Percentiles rank a stretch among this genome's conserved stretches.
These are phyloP conservation scores for Ophiorrhiza pumila DNA, from an alignment of 257 asterid species.

Conservation along the genomic window DNA sequence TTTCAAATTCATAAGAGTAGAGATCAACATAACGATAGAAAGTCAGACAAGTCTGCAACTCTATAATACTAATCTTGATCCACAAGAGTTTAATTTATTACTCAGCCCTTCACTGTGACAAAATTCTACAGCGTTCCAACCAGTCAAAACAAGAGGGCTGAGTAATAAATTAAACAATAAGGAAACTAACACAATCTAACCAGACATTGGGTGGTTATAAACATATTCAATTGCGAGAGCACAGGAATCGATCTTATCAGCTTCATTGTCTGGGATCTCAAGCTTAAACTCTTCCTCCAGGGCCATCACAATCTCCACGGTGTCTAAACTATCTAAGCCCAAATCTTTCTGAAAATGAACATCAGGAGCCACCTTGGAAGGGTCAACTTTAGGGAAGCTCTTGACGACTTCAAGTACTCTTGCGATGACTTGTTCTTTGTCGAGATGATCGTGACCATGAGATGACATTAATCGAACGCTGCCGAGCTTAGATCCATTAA, in stretches of 20 bases:
- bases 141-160: conserved; percentile 4
- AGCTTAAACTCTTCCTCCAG: conserved; percentile 87
- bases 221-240: conserved; percentile 76
- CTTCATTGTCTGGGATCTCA: conserved; percentile 86
- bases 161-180: background rate
- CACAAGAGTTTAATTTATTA: conserved; percentile 11
- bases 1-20: background rate
- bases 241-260: conserved; percentile 76
- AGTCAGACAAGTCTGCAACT: background rate
- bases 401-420: conserved; percentile 79
- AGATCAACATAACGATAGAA: background rate
- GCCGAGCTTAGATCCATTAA: conserved; percentile 38
- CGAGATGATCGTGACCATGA: conserved; percentile 79
- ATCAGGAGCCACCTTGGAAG: conserved; percentile 79
- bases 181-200: conserved; percentile 36
- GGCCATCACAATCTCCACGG: conserved; percentile 88
- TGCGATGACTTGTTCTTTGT: conserved; percentile 50
- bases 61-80: background rate
- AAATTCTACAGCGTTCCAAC: conserved; percentile 9
- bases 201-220: conserved; percentile 73
- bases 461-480: conserved; percentile 80
- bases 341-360: conserved; percentile 79
- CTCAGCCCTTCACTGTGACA: background rate
- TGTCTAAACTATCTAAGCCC: conserved; percentile 89
- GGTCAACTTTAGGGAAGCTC: conserved; percentile 87